Conservation (phyloP, 768 basidiomycete species). For the Lactarius hengduanensis region DNA sequence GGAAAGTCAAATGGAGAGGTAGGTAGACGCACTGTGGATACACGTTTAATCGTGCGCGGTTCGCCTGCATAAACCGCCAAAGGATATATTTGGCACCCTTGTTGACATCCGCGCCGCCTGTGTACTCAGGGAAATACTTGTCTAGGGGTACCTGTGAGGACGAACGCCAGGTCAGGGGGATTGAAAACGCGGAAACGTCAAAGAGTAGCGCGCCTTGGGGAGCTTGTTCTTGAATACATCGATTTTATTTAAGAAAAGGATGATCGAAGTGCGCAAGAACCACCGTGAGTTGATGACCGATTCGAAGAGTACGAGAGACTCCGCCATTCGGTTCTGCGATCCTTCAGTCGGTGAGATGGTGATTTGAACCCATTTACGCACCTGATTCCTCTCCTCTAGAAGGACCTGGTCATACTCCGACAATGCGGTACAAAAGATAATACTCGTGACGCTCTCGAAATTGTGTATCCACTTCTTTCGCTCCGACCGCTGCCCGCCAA, state of each 20-base stretch:
- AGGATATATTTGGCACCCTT: conserved; percentile 94
- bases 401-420: conserved; percentile 75
- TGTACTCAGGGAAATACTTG: conserved; percentile 83
- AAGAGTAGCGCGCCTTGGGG: conserved; percentile 42
- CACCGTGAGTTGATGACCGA: conserved; percentile 77
- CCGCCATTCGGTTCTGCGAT: conserved; percentile 68
- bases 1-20: not conserved
- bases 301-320: conserved; percentile 73
- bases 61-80: conserved; percentile 94
- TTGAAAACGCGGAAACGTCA: not conserved
- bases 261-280: conserved; percentile 67
- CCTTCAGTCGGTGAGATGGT: not conserved
- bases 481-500: conserved; percentile 64
- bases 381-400: conserved; percentile 65
- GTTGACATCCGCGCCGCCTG: conserved; percentile 85
- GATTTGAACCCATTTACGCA: conserved; percentile 33
- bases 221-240: conserved; percentile 76
- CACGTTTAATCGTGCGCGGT: conserved; percentile 77
- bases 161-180: not conserved
- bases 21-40: conserved; percentile 76
- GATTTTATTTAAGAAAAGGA: conserved; percentile 70
- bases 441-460: conserved; percentile 77
- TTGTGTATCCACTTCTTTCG: conserved; percentile 64
- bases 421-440: conserved; percentile 75
- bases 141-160: conserved; percentile 63